Conservation (phyloP, 176 grass and related monocot species). For the Avena atlantica region DNA sequence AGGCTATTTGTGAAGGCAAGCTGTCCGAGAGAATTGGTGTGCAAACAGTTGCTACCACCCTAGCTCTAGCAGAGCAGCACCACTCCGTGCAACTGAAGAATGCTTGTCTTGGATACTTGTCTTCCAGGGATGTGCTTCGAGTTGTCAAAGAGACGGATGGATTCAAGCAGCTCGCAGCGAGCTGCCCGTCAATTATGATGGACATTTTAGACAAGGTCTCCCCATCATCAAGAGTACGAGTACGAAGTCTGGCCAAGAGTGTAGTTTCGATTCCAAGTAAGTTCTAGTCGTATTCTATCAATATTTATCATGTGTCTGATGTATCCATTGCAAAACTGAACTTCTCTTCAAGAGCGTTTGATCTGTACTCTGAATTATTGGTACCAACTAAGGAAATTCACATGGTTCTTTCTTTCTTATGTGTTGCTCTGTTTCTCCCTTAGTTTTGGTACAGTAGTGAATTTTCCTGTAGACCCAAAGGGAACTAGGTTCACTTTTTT, state of each 20-base stretch:
- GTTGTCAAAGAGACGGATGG: slow-evolving; percentile 14
- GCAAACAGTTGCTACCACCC: not conserved
- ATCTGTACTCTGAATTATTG: no score
- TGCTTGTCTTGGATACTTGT: not conserved
- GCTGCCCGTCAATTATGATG: not conserved
- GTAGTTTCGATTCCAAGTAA: no score
- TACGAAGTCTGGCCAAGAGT: no score
- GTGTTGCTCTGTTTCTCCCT: no score
- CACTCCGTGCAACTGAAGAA: not conserved
- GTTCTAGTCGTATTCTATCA: not conserved
- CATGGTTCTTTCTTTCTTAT: no score
- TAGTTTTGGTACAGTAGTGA: no score
- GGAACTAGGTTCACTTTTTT: no score
- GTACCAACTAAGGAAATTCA: no score
- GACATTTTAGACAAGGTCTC: not conserved
- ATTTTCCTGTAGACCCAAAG: no score
- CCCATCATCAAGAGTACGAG: not conserved
- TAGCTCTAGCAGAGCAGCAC: not conserved
- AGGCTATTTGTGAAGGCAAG: not conserved
- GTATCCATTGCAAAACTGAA: not conserved
- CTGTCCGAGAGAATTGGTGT: not conserved
- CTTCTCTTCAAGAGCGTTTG: no score
- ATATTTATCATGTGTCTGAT: not conserved
- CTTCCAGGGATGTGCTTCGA: not conserved
- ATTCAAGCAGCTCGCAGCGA: slow-evolving; percentile 3